Conservation (phyloP, 2,329 filamentous ascomycete species). For the Pseudomassariella vexata region DNA sequence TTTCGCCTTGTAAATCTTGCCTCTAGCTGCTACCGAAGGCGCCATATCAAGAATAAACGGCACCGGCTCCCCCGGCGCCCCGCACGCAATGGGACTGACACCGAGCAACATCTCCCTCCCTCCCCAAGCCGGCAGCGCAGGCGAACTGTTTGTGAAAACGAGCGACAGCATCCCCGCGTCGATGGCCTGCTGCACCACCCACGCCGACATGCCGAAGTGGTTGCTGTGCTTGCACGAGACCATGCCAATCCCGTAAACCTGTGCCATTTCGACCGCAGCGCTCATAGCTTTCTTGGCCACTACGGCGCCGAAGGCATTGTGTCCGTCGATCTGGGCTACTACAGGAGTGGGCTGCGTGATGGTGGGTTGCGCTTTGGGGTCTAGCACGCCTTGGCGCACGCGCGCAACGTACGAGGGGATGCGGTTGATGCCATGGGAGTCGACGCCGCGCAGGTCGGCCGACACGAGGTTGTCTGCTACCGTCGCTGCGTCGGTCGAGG, state of each 20-base stretch:
- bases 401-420: constrained; percentile 74
- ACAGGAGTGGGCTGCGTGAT: constrained; percentile 62
- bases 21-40: constrained; percentile 62
- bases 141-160: constrained; percentile 67
- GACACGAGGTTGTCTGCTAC: constrained; percentile 65
- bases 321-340: constrained; percentile 61
- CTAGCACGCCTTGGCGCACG: constrained; percentile 63
- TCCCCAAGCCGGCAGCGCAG: constrained; percentile 67
- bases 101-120: constrained; percentile 65
- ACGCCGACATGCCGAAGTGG: constrained; percentile 79
- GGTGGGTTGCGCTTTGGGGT: constrained; percentile 52
- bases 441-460: constrained; percentile 72
- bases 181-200: constrained; percentile 72
- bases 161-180: constrained; percentile 66
- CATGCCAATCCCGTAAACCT: constrained; percentile 65
- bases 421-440: constrained; percentile 74
- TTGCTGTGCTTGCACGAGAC: constrained; percentile 71
- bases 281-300: constrained; percentile 62
- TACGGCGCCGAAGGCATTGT: constrained; percentile 72
- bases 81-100: constrained; percentile 69
- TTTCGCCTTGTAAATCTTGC: constrained; percentile 66
- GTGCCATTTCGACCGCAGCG: constrained; percentile 61
- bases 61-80: constrained; percentile 56
- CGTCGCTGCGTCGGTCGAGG: constrained; percentile 50
- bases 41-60: constrained; percentile 76